Conservation (phyloP, 352 stramenopile species). For the Globisporangium camurandrum region DNA sequence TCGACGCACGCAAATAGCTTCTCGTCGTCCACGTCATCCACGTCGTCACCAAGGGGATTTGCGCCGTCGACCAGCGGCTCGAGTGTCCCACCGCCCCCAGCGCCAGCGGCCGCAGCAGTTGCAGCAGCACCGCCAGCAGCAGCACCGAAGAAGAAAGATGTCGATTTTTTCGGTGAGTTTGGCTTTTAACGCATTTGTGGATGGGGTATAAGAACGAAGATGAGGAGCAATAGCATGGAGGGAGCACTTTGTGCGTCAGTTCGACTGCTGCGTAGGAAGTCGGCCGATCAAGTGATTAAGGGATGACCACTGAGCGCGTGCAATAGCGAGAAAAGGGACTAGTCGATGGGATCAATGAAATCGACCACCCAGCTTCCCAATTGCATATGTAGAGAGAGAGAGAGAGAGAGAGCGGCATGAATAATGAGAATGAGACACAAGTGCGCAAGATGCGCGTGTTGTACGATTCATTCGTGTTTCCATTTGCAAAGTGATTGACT, state of each 20-base stretch:
- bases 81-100: constrained; percentile 13
- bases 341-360: too few species aligned
- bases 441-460: neutral
- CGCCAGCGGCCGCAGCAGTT: constrained; percentile 10
- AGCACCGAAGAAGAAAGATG: constrained; percentile 62
- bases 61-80: constrained; percentile 10
- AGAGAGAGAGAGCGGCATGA: neutral
- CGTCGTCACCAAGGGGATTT: too few species aligned
- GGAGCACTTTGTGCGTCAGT: too few species aligned
- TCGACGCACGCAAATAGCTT: constrained; percentile 26
- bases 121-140: constrained; percentile 6
- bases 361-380: too few species aligned
- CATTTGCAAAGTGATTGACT: too few species aligned
- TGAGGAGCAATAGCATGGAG: constrained; percentile 1
- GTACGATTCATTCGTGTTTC: too few species aligned
- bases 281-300: too few species aligned
- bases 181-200: constrained; percentile 34
- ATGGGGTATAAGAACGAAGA: neutral
- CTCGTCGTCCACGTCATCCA: constrained; percentile 29
- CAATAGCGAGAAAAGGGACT: too few species aligned
- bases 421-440: neutral
- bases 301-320: too few species aligned
- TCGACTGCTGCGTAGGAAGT: too few species aligned
- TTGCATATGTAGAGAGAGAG: too few species aligned
- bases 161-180: constrained; percentile 83